Conservation (phyloP, 1,284 basidiomycete species). For the Heterobasidion occidentale region DNA sequence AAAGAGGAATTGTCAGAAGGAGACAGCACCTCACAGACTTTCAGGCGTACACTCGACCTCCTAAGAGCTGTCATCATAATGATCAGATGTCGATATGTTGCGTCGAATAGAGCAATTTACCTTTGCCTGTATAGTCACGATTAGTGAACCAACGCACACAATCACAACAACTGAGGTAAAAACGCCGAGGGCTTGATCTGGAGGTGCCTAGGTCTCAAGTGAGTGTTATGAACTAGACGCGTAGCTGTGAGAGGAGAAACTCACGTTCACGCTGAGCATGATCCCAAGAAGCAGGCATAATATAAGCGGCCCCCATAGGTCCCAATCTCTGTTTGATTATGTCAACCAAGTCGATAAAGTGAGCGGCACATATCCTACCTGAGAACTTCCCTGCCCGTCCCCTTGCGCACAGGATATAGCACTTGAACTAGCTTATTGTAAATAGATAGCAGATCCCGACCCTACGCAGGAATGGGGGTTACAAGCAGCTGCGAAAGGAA, state of each 20-base stretch:
- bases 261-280: conserved; percentile 82
- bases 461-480: conserved; percentile 33
- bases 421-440: conserved; percentile 91
- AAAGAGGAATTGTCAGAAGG: conserved; percentile 2
- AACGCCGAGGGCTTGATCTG: conserved; percentile 76
- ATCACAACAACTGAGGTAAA: conserved; percentile 92
- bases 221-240: conserved; percentile 4
- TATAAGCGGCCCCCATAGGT: conserved; percentile 90
- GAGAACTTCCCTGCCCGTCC: conserved; percentile 72
- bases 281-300: conserved; percentile 81
- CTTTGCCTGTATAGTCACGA: conserved; percentile 91
- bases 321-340: conserved; percentile 72
- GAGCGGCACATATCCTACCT: conserved; percentile 32
- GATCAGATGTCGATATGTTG: neutral
- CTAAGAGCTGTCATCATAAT: conserved; percentile 55
- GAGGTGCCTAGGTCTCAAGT: conserved; percentile 55
- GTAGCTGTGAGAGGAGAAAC: conserved; percentile 16
- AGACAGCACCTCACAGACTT: neutral
- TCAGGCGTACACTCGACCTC: conserved; percentile 73
- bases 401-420: conserved; percentile 71
- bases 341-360: neutral
- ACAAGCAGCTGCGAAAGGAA: neutral
- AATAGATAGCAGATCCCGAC: conserved; percentile 82
- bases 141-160: conserved; percentile 80
- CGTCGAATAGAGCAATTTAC: conserved; percentile 24